Evolutionary conservation across 768 basidiomycete species (phyloP).

Genomic region (Rossbeevera mucosa): DNA sequence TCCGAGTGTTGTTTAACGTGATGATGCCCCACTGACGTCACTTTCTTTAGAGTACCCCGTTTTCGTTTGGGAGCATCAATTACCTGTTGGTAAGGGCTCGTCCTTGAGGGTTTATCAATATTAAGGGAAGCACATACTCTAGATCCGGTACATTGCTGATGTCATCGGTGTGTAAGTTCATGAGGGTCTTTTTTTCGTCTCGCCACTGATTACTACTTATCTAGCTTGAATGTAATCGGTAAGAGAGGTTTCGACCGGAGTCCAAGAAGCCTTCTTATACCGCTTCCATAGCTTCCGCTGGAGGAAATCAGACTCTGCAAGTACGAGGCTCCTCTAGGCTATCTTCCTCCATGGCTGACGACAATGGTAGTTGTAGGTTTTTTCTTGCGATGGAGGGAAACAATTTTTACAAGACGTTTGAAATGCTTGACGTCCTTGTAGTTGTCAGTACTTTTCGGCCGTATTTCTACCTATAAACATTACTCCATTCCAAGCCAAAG

Average conservation of each 20-base stretch:
- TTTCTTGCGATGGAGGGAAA: not conserved
- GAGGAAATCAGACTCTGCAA: not conserved
- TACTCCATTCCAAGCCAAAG: constrained; percentile 1
- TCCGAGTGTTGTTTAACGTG: not conserved
- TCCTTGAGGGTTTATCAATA: not conserved
- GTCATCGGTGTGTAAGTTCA: constrained; percentile 11
- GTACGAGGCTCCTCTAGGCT: not conserved
- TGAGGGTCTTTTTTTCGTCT: not conserved
- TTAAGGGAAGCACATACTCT: not conserved
- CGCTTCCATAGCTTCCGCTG: constrained; percentile 11
- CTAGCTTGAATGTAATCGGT: constrained; percentile 15
- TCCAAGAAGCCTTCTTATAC: not conserved
- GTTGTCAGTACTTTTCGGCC: constrained; percentile 1
- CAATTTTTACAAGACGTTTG: not conserved
- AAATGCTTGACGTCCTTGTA: not conserved
- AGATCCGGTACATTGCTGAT: constrained; percentile 23
- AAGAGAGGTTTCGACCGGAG: not conserved
- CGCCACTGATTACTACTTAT: not conserved
- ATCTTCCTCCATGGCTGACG: not conserved
- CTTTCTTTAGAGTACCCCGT: not conserved
- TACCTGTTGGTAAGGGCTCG: constrained; percentile 6
- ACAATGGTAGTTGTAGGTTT: constrained; percentile 14
- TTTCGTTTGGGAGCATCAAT: not conserved
- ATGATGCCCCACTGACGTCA: not conserved
- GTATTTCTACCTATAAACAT: not conserved